Base-by-base conservation (phyloP, 768 basidiomycete species). In the Boletus subparvulus region DNA sequence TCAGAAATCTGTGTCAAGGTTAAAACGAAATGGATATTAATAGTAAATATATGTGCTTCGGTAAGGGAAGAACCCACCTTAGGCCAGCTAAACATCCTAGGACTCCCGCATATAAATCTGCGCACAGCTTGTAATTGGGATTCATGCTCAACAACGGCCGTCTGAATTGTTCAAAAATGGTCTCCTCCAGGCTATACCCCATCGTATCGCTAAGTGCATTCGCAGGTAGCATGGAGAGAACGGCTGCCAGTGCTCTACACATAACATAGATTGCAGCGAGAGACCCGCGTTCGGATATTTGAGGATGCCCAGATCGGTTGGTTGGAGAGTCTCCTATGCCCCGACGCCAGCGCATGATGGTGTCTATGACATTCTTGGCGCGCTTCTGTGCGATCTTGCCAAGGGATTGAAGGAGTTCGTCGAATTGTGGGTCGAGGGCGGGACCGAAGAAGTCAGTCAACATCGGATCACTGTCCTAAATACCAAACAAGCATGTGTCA, bases 231-330 rank as follows among this genome's bases (percentile, higher is more conserved):
- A 81, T 77, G 39, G 86, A 83, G 52, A 95, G 80, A 13, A 94
- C 83, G 2, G 83, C 85, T 28, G 93, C 86, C 19, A 96, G 79
- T 5, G 90, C 87, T 49, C 94, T 84, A 66, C 92, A 94, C 85
- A 93, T 88, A 66, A 98, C 84, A 68, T 94, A 96, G 39, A 90
- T 88, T 1, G 92, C 85, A 7, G 92, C 88, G 4, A 95, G 79
- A n/a, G 84, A 83, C 68, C 87, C 86, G 32, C 88, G 85, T 68
- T 90, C 90, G 16, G 78, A 76, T 36, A 61, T 64, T 26, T 71
- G 71, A 30, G 67, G 55, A 50, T 73, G 47, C 41, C 72, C 59
- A 19, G 76, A 54, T 42, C 67, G 58, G n/a, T 51, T 57, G 16
- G 76, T 71, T 46, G 82, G 78, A 35, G 78, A 80, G 56, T 88